phyloP scores from a whole-genome alignment of 768 basidiomycete species.

The Peribolospora kevripleyi region DNA sequence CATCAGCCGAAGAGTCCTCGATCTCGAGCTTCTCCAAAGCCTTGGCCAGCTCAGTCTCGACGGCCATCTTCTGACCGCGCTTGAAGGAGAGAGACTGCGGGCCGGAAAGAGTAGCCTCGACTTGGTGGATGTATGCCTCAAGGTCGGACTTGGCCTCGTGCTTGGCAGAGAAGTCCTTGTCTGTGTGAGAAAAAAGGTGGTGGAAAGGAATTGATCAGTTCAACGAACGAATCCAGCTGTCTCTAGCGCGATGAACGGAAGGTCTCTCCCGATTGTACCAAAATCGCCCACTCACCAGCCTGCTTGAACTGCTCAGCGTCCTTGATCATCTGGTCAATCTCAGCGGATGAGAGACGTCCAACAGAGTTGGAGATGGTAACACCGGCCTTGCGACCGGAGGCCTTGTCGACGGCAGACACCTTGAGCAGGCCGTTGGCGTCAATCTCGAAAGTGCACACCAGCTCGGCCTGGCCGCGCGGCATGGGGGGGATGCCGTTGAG shows the following conservation, averaged over 20 bases:
- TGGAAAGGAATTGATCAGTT: not conserved
- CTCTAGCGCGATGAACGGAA: not conserved
- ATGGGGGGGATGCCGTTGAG: conserved; percentile 96
- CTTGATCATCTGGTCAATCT: conserved; percentile 99
- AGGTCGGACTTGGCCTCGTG: conserved; percentile 97
- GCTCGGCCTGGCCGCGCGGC: conserved; percentile 97
- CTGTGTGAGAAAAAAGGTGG: conserved; percentile 6
- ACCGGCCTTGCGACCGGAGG: conserved; percentile 91
- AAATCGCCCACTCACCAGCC: conserved; percentile 29
- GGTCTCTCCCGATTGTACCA: not conserved
- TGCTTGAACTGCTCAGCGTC: conserved; percentile 94
- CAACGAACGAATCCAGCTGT: no score
- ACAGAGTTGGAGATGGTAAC: conserved; percentile 71
- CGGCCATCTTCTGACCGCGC: conserved; percentile 78
- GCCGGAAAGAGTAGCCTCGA: conserved; percentile 41
- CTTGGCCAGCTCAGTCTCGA: conserved; percentile 92
- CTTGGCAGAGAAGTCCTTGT: conserved; percentile 87
- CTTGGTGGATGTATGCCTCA: conserved; percentile 80
- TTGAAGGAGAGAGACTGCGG: conserved; percentile 22
- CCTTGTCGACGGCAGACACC: conserved; percentile 94
- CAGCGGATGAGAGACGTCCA: conserved; percentile 83
- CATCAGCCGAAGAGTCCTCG: conserved; percentile 76
- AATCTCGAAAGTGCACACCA: conserved; percentile 97
- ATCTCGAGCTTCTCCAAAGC: conserved; percentile 97
- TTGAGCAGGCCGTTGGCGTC: conserved; percentile 98